phyloP scores from a whole-genome alignment of 148 eudicot species.

The Rhododendron simsii region DNA sequence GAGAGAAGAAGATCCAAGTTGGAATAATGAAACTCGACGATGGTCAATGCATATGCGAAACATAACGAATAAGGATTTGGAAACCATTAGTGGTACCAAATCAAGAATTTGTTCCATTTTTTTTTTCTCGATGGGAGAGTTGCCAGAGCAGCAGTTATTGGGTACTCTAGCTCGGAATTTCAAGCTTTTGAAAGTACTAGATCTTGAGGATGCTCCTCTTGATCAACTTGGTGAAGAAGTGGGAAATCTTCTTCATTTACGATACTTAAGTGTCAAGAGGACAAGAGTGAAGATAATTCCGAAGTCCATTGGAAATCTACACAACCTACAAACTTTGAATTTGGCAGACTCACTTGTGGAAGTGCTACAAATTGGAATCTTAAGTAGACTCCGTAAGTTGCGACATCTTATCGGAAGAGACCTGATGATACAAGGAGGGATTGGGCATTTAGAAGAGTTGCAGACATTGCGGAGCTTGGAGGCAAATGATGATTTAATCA shows the following conservation, averaged over 20 bases:
- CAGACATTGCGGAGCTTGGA: too few relatives aligned
- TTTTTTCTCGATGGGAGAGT: neutral
- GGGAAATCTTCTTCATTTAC: neutral
- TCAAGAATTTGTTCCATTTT: neutral
- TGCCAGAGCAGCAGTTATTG: neutral
- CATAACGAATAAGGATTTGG: neutral
- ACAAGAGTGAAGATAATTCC: neutral
- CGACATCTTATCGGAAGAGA: neutral
- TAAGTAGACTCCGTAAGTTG: neutral
- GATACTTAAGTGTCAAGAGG: neutral
- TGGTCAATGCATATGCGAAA: neutral
- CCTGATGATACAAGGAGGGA: too few relatives aligned
- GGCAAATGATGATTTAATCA: too few relatives aligned
- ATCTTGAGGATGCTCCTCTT: neutral
- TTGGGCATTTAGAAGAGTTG: too few relatives aligned
- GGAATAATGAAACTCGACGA: neutral
- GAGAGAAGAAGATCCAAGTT: neutral
- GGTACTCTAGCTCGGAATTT: neutral
- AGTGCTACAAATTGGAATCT: neutral
- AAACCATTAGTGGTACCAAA: neutral
- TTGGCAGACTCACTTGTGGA: neutral
- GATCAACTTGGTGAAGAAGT: neutral
- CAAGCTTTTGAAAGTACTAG: slow-evolving; percentile 1
- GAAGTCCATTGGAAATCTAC: slow-evolving; percentile 8
- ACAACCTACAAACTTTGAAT: neutral